phyloP scores from a whole-genome alignment of 2,329 filamentous ascomycete species.

The Geosmithia morbida region DNA sequence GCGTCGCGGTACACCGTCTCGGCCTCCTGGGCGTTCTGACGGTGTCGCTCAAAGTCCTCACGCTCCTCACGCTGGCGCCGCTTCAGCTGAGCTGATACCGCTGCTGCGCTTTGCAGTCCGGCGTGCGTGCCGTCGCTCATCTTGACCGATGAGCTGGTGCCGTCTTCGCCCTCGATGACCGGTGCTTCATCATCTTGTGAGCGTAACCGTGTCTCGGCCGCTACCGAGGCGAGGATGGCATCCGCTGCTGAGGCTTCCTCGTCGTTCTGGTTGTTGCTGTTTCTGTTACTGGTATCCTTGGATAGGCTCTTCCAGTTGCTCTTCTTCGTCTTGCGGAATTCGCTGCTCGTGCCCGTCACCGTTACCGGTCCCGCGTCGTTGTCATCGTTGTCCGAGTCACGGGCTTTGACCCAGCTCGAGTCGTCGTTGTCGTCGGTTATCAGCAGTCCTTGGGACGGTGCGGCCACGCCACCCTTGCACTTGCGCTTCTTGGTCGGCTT shows the following conservation, averaged over 20 bases:
- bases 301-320: constrained; percentile 67
- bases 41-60: constrained; percentile 29
- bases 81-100: constrained; percentile 57
- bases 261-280: constrained; percentile 13
- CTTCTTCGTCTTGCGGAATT: constrained; percentile 64
- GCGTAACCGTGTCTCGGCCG: constrained; percentile 45
- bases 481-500: constrained; percentile 50
- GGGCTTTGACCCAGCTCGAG: constrained; percentile 29
- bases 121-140: constrained; percentile 85
- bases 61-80: constrained; percentile 52
- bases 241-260: constrained; percentile 49
- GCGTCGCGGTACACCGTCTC: constrained; percentile 95
- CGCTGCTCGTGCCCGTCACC: constrained; percentile 36
- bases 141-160: constrained; percentile 30
- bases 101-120: constrained; percentile 70
- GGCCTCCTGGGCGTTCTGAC: constrained; percentile 34
- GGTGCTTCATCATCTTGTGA: constrained; percentile 34
- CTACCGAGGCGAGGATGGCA: constrained; percentile 60
- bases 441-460: constrained; percentile 35
- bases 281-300: too few relatives aligned
- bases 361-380: constrained; percentile 40
- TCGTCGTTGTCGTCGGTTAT: constrained; percentile 50
- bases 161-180: constrained; percentile 20
- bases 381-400: constrained; percentile 22
- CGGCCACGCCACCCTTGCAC: constrained; percentile 33